Conservation (phyloP, 805 yeast species). For the Zygosaccharomyces lentus region DNA sequence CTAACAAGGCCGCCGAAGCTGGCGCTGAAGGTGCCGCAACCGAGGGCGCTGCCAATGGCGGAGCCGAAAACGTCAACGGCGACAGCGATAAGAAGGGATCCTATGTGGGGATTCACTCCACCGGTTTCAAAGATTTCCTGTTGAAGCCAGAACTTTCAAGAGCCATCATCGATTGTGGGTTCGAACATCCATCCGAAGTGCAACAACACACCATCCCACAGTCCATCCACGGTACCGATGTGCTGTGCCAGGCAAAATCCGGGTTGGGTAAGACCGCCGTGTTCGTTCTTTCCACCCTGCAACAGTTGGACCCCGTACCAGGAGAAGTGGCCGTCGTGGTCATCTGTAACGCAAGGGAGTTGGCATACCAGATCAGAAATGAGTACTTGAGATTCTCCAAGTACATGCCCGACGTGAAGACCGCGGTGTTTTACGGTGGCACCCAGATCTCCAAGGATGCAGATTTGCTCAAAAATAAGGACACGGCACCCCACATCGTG, state of each 20-base stretch:
- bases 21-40: conserved; percentile 22
- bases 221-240: conserved; percentile 96
- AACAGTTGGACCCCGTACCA: conserved; percentile 94
- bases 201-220: conserved; percentile 99
- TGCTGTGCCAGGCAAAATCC: conserved; percentile 97
- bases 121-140: conserved; percentile 96
- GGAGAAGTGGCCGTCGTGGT: conserved; percentile 95
- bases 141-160: conserved; percentile 94
- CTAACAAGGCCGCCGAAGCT: conserved; percentile 39
- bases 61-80: conserved; percentile 40
- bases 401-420: conserved; percentile 96
- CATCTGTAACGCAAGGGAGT: conserved; percentile 96
- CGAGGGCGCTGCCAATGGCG: conserved; percentile 22
- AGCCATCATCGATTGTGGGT: conserved; percentile 98
- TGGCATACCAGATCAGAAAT: conserved; percentile 96
- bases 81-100: conserved; percentile 90
- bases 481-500: conserved; percentile 91
- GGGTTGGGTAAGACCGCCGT: conserved; percentile 99
- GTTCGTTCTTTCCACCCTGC: conserved; percentile 90
- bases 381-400: conserved; percentile 97
- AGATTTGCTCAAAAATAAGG: conserved; percentile 84
- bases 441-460: conserved; percentile 78
- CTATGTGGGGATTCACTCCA: conserved; percentile 95
- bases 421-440: conserved; percentile 98
- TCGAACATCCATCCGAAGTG: conserved; percentile 99